Conservation (phyloP, 2,329 filamentous ascomycete genomes). For the Cladosporium oxysporum region DNA sequence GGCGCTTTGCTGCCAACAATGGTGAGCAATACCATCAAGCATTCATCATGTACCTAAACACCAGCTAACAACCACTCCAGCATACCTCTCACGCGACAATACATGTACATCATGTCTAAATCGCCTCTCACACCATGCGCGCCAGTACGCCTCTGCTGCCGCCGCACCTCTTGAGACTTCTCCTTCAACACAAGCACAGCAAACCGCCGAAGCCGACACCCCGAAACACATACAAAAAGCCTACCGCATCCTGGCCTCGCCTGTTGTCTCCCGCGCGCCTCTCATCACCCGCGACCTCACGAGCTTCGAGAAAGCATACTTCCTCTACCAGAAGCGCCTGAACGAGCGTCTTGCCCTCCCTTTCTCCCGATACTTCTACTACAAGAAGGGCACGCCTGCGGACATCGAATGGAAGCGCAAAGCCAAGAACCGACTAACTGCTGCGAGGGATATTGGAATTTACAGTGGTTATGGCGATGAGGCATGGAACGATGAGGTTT, state of each 20-base stretch:
- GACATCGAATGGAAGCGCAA: conserved; percentile 91
- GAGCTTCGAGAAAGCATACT: conserved; percentile 88
- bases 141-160: conserved; percentile 39
- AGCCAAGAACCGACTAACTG: conserved; percentile 71
- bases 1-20: conserved; percentile 44
- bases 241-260: conserved; percentile 58
- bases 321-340: conserved; percentile 94
- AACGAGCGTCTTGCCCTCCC: conserved; percentile 88
- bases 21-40: conserved; percentile 33
- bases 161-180: conserved; percentile 36
- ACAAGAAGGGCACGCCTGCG: conserved; percentile 82
- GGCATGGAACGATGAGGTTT: conserved; percentile 89
- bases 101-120: conserved; percentile 51
- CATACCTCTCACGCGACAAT: conserved; percentile 42
- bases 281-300: conserved; percentile 81
- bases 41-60: neutral
- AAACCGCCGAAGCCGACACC: conserved; percentile 39
- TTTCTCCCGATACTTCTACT: conserved; percentile 91
- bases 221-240: conserved; percentile 37
- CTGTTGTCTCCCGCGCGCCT: conserved; percentile 86
- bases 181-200: conserved; percentile 31
- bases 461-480: conserved; percentile 74
- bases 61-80: conserved; percentile 16
- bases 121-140: conserved; percentile 40
- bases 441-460: conserved; percentile 79